Base-by-base conservation (phyloP, 73 alveolate genomes). In the Tetrahymena malaccensis region DNA sequence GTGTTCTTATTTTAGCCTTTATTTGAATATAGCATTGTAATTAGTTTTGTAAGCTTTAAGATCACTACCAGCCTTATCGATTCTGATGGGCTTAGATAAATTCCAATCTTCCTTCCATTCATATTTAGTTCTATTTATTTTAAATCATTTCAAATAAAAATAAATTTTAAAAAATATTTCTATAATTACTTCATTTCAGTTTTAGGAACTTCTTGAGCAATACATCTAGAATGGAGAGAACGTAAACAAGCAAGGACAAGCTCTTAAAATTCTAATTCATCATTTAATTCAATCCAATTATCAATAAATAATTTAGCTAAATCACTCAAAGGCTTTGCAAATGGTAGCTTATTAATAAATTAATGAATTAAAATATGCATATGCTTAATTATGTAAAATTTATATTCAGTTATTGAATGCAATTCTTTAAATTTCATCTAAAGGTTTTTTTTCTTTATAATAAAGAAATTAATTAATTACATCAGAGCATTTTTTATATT, bases 241-340 rank as follows among this genome's bases (percentile, higher is more conserved):
- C 96, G 84, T 31, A 94, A 34, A 94, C 95, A 94, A 12, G 94
- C 84, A 25, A 94, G 93, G 21, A 94, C 96, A 27, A 94, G 93
- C 38, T 94, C 96, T 57, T 94, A 85, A 50, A 94, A 94, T 31
- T 94, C 96, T 56, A 94, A 85, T 94, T 94, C 96, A 85, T 94
- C 96, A 84, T 94, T 94, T 93, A 94, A 35, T 35, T 94, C 96
- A n/a, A 94, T 94, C 96, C 96, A 94, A 85, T 94, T 94, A 43
- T 94, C 96, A 38, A 94, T 43, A 94, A 94, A 94, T 21, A 94
- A 43, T 43, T 94, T 94, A 3, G 96, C 96, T 34, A 94, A 84
- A 43, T 94, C 96, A 94, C 85, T 94, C 10, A 94, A 35, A 31
- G 96, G 96, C 55, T 84, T 38, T 34, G 96, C 85, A 85, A 94